Conservation (phyloP, 139 green algal species). For the Chlamydomonas schloesseri region DNA sequence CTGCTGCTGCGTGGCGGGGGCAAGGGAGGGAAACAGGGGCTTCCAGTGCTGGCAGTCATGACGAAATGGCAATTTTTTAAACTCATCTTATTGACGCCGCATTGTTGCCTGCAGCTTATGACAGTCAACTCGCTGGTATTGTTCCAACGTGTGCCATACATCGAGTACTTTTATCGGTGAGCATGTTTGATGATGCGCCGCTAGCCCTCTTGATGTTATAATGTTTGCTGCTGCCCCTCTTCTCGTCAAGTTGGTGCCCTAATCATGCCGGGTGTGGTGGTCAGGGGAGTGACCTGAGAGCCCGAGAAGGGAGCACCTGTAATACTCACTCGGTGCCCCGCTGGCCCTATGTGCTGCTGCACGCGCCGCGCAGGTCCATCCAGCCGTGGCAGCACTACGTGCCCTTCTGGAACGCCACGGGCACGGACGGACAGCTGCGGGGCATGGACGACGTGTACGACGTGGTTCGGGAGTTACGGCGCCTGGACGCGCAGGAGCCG, state of each 20-base stretch:
- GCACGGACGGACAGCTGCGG: too few species aligned
- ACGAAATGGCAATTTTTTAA: too few species aligned
- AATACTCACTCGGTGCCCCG: background rate
- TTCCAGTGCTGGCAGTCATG: too few species aligned
- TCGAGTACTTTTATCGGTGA: conserved; percentile 6
- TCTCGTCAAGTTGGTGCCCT: too few species aligned
- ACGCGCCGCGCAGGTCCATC: background rate
- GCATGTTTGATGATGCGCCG: background rate
- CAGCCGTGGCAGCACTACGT: background rate
- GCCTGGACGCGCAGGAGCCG: background rate
- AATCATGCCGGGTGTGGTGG: too few species aligned
- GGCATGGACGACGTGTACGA: conserved; percentile 2
- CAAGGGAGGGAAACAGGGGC: too few species aligned
- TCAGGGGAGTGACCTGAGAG: too few species aligned
- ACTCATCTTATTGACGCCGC: too few species aligned
- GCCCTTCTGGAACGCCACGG: conserved; percentile 2
- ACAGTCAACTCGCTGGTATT: background rate
- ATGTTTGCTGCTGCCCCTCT: background rate
- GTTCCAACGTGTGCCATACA: background rate
- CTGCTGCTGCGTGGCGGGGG: too few species aligned
- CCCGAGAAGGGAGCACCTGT: too few species aligned
- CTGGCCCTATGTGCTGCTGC: background rate
- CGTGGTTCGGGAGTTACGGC: background rate
- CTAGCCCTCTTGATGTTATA: background rate
- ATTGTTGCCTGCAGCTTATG: background rate